Evolutionary conservation across 352 stramenopile genomes (phyloP).

Genomic region (Globisporangium mamillatum): DNA sequence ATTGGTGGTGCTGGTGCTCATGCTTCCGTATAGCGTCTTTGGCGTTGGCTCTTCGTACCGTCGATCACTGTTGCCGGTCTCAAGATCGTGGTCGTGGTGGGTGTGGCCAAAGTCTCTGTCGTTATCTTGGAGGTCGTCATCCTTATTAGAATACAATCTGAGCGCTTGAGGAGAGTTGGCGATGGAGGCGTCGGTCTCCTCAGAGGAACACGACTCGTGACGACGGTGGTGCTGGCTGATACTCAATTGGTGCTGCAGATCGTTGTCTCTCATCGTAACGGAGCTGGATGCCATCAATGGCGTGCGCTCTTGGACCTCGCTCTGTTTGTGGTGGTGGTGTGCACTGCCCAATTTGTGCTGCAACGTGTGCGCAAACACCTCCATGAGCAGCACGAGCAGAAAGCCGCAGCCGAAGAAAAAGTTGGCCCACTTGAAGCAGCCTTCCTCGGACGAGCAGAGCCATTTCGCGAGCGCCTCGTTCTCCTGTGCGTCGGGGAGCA

Average conservation of each 20-base stretch:
- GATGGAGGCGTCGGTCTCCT: constrained; percentile 14
- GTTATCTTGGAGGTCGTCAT: not conserved
- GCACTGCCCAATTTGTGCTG: constrained; percentile 39
- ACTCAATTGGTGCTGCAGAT: constrained; percentile 4
- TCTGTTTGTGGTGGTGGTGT: constrained; percentile 14
- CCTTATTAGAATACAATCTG: not conserved
- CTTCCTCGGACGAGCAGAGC: constrained; percentile 34
- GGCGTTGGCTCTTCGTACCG: not conserved
- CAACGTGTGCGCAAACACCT: constrained; percentile 63
- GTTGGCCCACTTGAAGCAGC: constrained; percentile 74
- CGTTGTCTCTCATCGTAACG: not conserved
- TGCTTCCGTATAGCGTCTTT: not conserved
- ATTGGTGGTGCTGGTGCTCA: not conserved
- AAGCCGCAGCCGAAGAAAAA: constrained; percentile 82
- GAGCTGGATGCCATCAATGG: constrained; percentile 26
- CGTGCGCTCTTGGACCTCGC: constrained; percentile 23
- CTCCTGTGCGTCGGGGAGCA: constrained; percentile 72
- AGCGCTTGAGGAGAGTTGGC: not conserved
- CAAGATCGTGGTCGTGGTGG: constrained; percentile 11
- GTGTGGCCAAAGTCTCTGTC: not conserved
- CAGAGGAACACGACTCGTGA: constrained; percentile 23
- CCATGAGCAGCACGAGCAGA: constrained; percentile 68
- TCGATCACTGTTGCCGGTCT: constrained; percentile 11
- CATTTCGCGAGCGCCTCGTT: constrained; percentile 52
- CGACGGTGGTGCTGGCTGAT: constrained; percentile 20